phyloP scores from a whole-genome alignment of 1,139 yeast species.

The Nakaseomyces delphensis region DNA sequence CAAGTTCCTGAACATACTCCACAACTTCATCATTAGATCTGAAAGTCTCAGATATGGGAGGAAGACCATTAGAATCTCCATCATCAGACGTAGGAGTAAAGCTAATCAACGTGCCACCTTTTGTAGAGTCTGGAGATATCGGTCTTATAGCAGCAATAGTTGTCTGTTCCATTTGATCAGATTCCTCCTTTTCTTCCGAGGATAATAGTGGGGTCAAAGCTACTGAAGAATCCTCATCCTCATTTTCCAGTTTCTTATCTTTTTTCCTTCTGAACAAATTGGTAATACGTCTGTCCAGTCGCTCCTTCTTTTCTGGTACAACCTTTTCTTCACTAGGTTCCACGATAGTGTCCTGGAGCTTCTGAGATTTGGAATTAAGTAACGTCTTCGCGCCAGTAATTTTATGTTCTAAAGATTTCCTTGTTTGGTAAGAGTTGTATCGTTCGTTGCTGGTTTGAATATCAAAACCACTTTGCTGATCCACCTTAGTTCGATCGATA shows the following conservation, averaged over 20 bases:
- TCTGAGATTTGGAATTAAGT: background rate
- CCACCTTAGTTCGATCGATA: conserved; percentile 1
- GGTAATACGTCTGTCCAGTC: background rate
- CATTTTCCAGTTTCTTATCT: background rate
- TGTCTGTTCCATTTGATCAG: background rate
- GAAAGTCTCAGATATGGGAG: background rate
- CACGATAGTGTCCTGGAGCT: background rate
- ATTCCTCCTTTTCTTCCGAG: conserved; percentile 1
- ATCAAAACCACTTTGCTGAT: background rate
- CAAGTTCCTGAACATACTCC: conserved; percentile 1
- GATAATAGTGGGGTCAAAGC: background rate
- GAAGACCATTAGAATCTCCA: background rate
- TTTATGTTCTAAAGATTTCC: conserved; percentile 2
- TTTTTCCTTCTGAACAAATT: conserved; percentile 2
- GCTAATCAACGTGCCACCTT: conserved; percentile 4
- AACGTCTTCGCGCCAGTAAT: conserved; percentile 2
- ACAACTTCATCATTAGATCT: conserved; percentile 1
- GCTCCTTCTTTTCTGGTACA: background rate
- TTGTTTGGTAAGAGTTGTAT: background rate
- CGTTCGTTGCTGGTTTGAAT: background rate
- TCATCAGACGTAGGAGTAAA: conserved; percentile 2
- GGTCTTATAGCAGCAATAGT: background rate
- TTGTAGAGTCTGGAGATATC: conserved; percentile 2
- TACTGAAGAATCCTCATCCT: background rate
- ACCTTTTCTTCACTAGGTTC: background rate